phyloP scores from a whole-genome alignment of 1,284 basidiomycete genomes.

The Afroboletus lepidellus region DNA sequence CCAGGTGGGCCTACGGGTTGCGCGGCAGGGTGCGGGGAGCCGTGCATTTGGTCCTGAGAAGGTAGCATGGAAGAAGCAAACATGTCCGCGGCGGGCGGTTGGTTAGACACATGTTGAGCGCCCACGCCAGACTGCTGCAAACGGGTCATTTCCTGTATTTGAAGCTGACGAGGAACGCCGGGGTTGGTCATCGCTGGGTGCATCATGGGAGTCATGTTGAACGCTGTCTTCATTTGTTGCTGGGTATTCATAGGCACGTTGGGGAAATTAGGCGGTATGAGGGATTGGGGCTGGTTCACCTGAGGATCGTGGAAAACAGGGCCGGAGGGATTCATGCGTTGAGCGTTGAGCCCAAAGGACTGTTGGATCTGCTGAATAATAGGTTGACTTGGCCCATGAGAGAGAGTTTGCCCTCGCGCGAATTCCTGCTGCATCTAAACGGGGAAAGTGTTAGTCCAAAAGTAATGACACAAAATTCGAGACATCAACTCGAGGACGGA shows the following conservation, averaged over 20 bases:
- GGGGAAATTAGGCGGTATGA: slow-evolving; percentile 43
- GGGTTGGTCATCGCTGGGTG: slow-evolving; percentile 38
- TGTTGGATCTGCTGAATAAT: slow-evolving; percentile 39
- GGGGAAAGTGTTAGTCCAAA: slow-evolving; percentile 22
- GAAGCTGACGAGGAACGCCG: slow-evolving; percentile 43
- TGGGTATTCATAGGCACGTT: slow-evolving; percentile 34
- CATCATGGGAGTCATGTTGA: slow-evolving; percentile 38
- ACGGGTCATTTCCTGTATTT: slow-evolving; percentile 44
- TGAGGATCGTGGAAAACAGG: slow-evolving; percentile 45
- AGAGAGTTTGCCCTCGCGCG: slow-evolving; percentile 41
- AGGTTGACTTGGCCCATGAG: slow-evolving; percentile 38
- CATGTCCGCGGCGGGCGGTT: slow-evolving; percentile 38
- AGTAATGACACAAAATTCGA: slow-evolving; percentile 15
- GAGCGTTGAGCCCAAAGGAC: slow-evolving; percentile 39
- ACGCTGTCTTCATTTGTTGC: slow-evolving; percentile 30
- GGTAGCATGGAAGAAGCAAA: slow-evolving; percentile 42
- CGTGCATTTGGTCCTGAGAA: slow-evolving; percentile 43
- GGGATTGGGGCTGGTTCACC: slow-evolving; percentile 38
- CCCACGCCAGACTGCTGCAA: slow-evolving; percentile 32
- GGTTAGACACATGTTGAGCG: slow-evolving; percentile 35
- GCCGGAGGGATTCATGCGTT: slow-evolving; percentile 29
- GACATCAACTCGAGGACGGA: slow-evolving; percentile 2
- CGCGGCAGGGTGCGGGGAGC: slow-evolving; percentile 45
- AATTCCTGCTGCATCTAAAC: slow-evolving; percentile 51
- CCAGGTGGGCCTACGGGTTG: slow-evolving; percentile 23